Conservation (phyloP, 139 green algal genomes). For the Micractinium sp. region DNA sequence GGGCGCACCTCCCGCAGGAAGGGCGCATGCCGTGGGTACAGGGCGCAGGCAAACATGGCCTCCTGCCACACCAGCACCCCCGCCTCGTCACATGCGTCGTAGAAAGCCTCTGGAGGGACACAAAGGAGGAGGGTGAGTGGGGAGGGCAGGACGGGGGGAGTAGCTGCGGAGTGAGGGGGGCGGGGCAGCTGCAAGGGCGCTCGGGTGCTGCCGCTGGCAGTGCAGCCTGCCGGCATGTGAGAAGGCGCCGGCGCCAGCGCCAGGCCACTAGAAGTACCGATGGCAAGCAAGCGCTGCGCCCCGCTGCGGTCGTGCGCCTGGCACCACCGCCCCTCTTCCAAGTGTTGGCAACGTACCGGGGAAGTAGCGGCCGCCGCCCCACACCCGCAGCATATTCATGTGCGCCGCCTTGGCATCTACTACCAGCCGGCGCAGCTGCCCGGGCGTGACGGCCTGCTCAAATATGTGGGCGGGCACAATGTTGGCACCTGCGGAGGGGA, state of each 20-base stretch:
- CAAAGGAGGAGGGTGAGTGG: background rate
- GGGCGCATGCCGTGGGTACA: constrained; percentile 53
- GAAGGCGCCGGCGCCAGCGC: no score
- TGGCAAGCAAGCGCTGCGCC: no score
- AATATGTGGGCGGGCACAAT: constrained; percentile 72
- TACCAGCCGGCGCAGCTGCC: constrained; percentile 53
- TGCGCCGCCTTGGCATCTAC: constrained; percentile 51
- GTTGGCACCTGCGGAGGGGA: constrained; percentile 68
- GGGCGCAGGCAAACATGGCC: constrained; percentile 64
- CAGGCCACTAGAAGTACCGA: no score
- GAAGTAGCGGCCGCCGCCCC: constrained; percentile 64
- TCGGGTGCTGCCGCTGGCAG: no score
- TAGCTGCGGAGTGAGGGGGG: no score
- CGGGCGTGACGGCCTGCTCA: constrained; percentile 31
- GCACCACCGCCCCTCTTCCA: no score
- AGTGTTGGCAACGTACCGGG: background rate
- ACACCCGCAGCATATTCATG: constrained; percentile 88
- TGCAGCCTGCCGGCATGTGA: no score
- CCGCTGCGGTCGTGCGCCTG: no score
- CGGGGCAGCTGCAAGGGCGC: no score
- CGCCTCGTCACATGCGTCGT: constrained; percentile 68
- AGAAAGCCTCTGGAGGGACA: constrained; percentile 59
- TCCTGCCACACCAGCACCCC: constrained; percentile 85
- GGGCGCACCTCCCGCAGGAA: constrained; percentile 54
- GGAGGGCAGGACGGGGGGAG: background rate